Conservation (phyloP, 2,329 filamentous ascomycete species). For the Alternaria ethzedia region DNA sequence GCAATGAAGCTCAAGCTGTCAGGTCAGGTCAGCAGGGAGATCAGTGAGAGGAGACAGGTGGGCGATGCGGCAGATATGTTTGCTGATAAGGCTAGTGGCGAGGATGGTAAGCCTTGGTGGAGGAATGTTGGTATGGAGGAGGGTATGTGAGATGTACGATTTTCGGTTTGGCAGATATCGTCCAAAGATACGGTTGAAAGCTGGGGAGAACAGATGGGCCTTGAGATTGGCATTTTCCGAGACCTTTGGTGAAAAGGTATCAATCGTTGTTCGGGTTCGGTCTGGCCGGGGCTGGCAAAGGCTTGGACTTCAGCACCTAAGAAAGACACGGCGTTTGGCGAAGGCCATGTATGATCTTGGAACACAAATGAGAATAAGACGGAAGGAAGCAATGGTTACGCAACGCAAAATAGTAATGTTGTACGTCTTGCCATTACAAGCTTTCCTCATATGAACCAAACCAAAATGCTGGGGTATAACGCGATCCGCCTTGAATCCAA, state of each 20-base stretch:
- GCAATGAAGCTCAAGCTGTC: constrained; percentile 74
- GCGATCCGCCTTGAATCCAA: neutral
- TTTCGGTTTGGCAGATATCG: neutral
- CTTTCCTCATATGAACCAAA: accelerated
- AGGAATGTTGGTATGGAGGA: constrained; percentile 58
- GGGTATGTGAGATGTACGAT: constrained; percentile 43
- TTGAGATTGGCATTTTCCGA: neutral
- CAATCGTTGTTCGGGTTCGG: neutral
- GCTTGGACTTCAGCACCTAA: neutral
- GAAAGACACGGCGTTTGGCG: neutral
- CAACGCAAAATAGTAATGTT: neutral
- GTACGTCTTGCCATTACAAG: neutral
- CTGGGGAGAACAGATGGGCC: neutral
- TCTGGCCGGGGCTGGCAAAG: neutral
- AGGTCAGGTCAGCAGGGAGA: constrained; percentile 62
- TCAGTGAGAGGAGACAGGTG: constrained; percentile 87
- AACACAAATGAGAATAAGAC: neutral
- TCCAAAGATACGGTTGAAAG: neutral
- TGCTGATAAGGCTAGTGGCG: constrained; percentile 40
- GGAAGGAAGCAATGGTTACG: neutral
- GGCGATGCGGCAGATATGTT: constrained; percentile 84
- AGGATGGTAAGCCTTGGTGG: constrained; percentile 52
- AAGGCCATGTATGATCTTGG: neutral
- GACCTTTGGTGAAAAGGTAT: neutral
- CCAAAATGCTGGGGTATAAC: constrained; percentile 10